Evolutionary conservation across 805 yeast species (phyloP).

Genomic region (Candida boleticola): DNA sequence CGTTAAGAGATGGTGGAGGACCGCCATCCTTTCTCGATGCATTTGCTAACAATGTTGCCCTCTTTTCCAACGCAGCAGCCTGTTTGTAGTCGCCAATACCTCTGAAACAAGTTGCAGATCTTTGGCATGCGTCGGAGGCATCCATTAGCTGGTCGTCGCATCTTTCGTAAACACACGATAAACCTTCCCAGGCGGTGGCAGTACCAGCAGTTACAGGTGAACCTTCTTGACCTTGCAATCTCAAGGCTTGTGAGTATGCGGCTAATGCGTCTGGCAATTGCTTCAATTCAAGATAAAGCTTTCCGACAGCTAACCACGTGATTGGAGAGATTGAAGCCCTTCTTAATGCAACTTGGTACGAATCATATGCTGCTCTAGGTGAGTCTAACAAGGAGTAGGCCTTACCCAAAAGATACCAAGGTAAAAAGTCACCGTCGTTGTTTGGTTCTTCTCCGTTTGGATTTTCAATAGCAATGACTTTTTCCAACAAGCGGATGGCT

Average conservation of each 20-base stretch:
- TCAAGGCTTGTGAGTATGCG: slow-evolving; percentile 64
- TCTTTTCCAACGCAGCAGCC: slow-evolving; percentile 41
- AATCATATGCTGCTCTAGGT: slow-evolving; percentile 53
- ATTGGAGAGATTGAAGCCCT: slow-evolving; percentile 54
- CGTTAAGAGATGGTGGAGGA: slow-evolving; percentile 36
- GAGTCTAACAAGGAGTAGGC: slow-evolving; percentile 47
- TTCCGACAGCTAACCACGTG: slow-evolving; percentile 68
- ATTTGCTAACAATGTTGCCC: slow-evolving; percentile 42
- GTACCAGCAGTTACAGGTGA: slow-evolving; percentile 43
- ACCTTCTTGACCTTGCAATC: slow-evolving; percentile 48
- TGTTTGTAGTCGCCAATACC: slow-evolving; percentile 44
- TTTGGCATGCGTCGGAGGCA: slow-evolving; percentile 56
- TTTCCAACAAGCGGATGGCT: slow-evolving; percentile 23
- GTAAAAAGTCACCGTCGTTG: slow-evolving; percentile 49
- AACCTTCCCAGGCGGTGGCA: slow-evolving; percentile 66
- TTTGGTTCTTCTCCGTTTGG: slow-evolving; percentile 13
- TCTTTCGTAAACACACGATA: slow-evolving; percentile 59
- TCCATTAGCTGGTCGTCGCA: slow-evolving; percentile 60
- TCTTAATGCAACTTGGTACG: slow-evolving; percentile 52
- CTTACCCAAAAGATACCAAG: slow-evolving; percentile 55
- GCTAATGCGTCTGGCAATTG: slow-evolving; percentile 66
- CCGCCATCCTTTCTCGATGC: slow-evolving; percentile 45
- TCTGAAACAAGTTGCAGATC: slow-evolving; percentile 51
- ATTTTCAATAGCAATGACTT: slow-evolving; percentile 26
- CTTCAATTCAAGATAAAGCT: slow-evolving; percentile 53